Evolutionary conservation across 139 green algal genomes (phyloP), one percentile per base, ranked within the genome.

Genomic region (Astrephomene gubernaculifera): DNA sequence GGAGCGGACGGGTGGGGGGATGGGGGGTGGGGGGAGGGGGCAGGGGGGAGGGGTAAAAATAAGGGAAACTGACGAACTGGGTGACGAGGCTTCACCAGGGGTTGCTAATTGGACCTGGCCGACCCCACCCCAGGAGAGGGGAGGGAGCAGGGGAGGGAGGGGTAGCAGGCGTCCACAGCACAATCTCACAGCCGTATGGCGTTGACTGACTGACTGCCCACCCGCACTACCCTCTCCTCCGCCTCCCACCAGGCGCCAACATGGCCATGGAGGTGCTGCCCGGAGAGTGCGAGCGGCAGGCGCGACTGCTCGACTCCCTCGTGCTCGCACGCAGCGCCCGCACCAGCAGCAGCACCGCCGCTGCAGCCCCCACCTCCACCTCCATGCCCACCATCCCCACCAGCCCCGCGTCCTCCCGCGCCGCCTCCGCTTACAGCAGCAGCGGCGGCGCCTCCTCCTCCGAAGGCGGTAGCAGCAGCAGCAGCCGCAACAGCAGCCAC

Each of bases 191-290:
- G n/a, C n/a, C n/a, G n/a, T n/a, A n/a, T n/a, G n/a, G n/a, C n/a
- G n/a, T n/a, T n/a, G n/a, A n/a, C n/a, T n/a, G n/a, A n/a, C n/a
- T n/a, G n/a, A n/a, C n/a, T n/a, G 12, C 54, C 54, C 54, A 65
- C 5, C 54, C 54, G 12, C 54, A 21, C 54, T 24, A 21, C 54
- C 54, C n/a, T n/a, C n/a, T n/a, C 19, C 38, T 65, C 44, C 53
- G 14, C 24, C 33, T 39, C 31, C 43, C n/a, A 14, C 8, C 79
- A 90, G 86, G 86, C 22, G 73, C 72, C 80, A 90, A 90, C 86
- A 90, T 90, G 86, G 72, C 86, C 1, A 54, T 90, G 72, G 79
- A 90, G 70, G 86, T 90, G 71, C 27, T 83, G 25, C 29, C 44
- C 14, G 70, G 86, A 25, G 54, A 82, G 22, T 33, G 45, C 12